Evolutionary conservation across 2,329 filamentous ascomycete genomes (phyloP).

Genomic region (Colletotrichum sojae): DNA sequence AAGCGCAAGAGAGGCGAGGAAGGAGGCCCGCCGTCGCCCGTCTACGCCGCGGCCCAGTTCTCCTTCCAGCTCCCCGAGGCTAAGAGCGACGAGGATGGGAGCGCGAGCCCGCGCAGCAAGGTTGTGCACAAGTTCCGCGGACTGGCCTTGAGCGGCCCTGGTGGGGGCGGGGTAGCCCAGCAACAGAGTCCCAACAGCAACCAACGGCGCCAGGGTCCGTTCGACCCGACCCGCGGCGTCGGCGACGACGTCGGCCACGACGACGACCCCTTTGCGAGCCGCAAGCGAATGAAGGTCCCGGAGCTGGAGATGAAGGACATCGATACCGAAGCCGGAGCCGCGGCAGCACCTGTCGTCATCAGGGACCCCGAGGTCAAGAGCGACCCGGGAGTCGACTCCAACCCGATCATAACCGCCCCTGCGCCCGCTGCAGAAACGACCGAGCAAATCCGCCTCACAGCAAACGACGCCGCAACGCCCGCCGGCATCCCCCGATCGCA

Average conservation of each 20-base stretch:
- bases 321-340: conserved; percentile 21
- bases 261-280: conserved; percentile 46
- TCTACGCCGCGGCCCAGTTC: conserved; percentile 52
- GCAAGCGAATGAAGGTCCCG: conserved; percentile 56
- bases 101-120: conserved; percentile 65
- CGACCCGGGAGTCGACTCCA: conserved; percentile 17
- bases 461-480: neutral
- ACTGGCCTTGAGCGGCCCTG: conserved; percentile 57
- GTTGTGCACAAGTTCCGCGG: conserved; percentile 68
- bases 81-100: conserved; percentile 59
- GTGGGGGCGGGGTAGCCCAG: conserved; percentile 60
- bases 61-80: conserved; percentile 59
- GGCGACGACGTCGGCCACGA: conserved; percentile 47
- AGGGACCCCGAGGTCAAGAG: conserved; percentile 36
- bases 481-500: conserved; percentile 50
- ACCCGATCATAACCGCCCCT: neutral
- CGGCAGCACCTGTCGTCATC: conserved; percentile 36
- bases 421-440: conserved; percentile 3
- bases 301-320: conserved; percentile 51
- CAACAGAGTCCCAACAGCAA: conserved; percentile 36
- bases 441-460: conserved; percentile 38
- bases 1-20: conserved; percentile 63
- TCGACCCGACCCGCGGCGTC: conserved; percentile 43
- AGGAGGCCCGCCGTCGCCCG: conserved; percentile 48
- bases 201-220: conserved; percentile 31